Evolutionary conservation across 1,139 yeast genomes (phyloP).

Genomic region (Scheffersomyces lignicola): DNA sequence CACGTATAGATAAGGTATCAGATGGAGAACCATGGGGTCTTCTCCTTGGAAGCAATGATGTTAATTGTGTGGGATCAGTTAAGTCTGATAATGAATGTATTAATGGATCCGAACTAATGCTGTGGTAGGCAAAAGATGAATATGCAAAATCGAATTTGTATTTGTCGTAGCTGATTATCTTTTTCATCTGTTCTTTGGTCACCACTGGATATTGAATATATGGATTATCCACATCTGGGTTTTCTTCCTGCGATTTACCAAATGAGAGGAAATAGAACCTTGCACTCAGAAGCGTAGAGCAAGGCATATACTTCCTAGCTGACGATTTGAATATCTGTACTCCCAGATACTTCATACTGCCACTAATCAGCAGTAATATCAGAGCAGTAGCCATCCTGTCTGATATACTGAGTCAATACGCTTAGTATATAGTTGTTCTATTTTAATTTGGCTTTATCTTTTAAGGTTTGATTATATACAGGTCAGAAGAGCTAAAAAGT

Average conservation of each 20-base stretch:
- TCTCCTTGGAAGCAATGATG: constrained; percentile 50
- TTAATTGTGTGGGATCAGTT: constrained; percentile 49
- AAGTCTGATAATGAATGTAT: constrained; percentile 53
- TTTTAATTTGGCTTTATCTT: too few relatives aligned
- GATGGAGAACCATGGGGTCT: constrained; percentile 55
- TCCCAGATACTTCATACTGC: not conserved
- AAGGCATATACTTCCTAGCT: constrained; percentile 3
- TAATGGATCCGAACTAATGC: constrained; percentile 36
- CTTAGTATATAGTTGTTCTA: too few relatives aligned
- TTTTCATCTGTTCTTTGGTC: constrained; percentile 41
- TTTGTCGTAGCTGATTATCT: constrained; percentile 34
- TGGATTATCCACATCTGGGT: constrained; percentile 32
- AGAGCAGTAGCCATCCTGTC: too few relatives aligned
- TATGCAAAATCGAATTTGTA: constrained; percentile 48
- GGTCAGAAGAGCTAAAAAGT: too few relatives aligned
- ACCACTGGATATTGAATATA: constrained; percentile 44
- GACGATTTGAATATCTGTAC: too few relatives aligned
- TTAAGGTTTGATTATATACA: too few relatives aligned
- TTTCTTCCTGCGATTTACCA: constrained; percentile 16
- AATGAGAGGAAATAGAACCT: constrained; percentile 29
- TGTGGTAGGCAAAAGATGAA: constrained; percentile 52
- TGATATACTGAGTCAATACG: too few relatives aligned
- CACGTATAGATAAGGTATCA: constrained; percentile 53
- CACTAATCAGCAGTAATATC: not conserved
- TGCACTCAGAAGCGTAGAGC: constrained; percentile 25